Evolutionary conservation across 305 asterid species (phyloP), one percentile per base, ranked within the genome.

Genomic region (Lippia alba): DNA sequence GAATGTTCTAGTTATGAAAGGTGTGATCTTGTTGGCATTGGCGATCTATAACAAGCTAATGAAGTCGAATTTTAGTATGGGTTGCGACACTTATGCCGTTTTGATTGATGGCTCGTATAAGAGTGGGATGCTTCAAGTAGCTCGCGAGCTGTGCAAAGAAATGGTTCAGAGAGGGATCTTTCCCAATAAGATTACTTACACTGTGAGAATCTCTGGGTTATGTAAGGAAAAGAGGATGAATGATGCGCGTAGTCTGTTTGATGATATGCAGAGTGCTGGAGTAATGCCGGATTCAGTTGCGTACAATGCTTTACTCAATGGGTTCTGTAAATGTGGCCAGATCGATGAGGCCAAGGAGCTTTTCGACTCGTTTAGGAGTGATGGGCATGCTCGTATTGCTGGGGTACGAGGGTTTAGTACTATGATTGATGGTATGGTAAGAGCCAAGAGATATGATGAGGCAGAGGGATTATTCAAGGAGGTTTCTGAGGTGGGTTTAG

Each of bases 41-140:
- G 97, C 92, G 1, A 82, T 91, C 50, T 94, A 85, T 64, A 89
- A 85, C 79, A 66, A 79, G 86, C 83, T 94, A 85, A 32, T 89
- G 79, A 94, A 94, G 85, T 75, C 75, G n/a, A 89, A 87, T 80
- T 70, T 55, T 61, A 16, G 0, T 34, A 78, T 86, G 34, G 77
- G 80, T 70, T 53, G 81, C 54, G 80, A 85, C 5, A 91, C 99
- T 0, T 94, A 72, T 61, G 85, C 58, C 51, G 78, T 87, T 82
- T 81, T 94, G 87, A 86, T 91, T 59, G 81, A 85, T 77, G 99
- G 97, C 46, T 78, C 89, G 83, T 87, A 83, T 81, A 87, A 89
- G 88, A 79, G 81, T 70, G 82, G 85, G 69, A 86, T 78, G 87
- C 84, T 67, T 59, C 50, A 49, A 33, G 90, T 80, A 33, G 96